Base-by-base conservation (phyloP, 768 basidiomycete genomes). In the Psilocybe sp. region DNA sequence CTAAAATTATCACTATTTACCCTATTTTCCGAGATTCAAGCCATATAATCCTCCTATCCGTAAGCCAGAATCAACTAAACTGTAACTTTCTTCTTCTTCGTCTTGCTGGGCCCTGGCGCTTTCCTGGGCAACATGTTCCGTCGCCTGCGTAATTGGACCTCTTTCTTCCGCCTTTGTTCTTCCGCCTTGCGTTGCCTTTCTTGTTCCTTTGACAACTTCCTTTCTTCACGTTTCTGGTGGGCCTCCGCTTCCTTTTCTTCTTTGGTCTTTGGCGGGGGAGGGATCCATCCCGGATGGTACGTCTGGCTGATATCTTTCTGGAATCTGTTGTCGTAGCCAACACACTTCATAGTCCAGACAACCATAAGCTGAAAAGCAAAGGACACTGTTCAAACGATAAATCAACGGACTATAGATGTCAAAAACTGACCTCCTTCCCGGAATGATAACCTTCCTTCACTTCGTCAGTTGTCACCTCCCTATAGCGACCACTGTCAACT, bases 331-430 rank as follows among this genome's bases (percentile, higher is more conserved):
- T 63, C 61, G 16, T 60, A 63, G 6, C 50, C 57, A 10, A 56
- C 47, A 48, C 61, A 63, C 38, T 54, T 47, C 61, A 63, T 56
- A 3, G 48, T 47, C 41, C 41, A 60, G 2, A 60, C 51, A 20
- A 16, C 39, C 11, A 63, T 20, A 1, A 20, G 15, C 59, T 60
- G 40, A 19, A n/a, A 20, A 9, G 7, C 23, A 44, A 14, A 31
- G n/a, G 14, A n/a, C 28, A 33, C 19, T 10, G 19, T 32, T 33
- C 3, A 8, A n/a, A 15, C n/a, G n/a, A 49, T n/a, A n/a, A n/a
- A n/a, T n/a, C 16, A 15, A 14, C 23, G 32, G 18, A 23, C 19
- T 42, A 31, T 19, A 14, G 19, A 12, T 14, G 12, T 5, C 32
- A 18, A 8, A 18, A 2, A 35, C 46, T 19, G 13, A 60, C 61